Evolutionary conservation across 2,329 filamentous ascomycete species (phyloP).

Genomic region (Colletotrichum acutatum): DNA sequence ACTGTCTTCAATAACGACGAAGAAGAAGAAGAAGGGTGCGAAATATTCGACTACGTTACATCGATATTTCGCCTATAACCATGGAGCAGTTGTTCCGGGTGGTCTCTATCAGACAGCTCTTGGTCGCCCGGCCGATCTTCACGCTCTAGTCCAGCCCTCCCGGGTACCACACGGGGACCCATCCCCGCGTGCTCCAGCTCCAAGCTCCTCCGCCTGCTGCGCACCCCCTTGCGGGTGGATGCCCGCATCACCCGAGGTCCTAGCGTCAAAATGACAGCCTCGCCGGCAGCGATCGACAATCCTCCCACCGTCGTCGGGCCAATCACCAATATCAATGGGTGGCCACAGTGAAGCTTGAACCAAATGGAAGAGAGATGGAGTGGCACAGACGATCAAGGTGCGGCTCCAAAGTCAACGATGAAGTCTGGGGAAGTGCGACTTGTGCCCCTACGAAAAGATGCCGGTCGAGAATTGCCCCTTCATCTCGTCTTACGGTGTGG

Average conservation of each 20-base stretch:
- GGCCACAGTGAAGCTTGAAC: background rate
- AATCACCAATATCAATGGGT: slow-evolving; percentile 11
- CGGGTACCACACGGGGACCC: slow-evolving; percentile 7
- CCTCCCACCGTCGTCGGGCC: background rate
- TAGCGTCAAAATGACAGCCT: slow-evolving; percentile 32
- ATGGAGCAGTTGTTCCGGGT: slow-evolving; percentile 14
- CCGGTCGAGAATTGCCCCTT: background rate
- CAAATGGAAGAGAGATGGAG: background rate
- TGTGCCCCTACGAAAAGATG: background rate
- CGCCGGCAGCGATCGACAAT: slow-evolving; percentile 27
- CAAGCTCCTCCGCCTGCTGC: background rate
- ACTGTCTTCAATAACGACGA: background rate
- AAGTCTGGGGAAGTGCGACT: background rate
- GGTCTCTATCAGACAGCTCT: background rate
- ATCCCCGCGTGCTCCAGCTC: slow-evolving; percentile 13
- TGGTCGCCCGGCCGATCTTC: slow-evolving; percentile 9
- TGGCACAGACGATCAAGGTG: background rate
- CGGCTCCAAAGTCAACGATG: background rate
- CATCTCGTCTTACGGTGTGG: background rate
- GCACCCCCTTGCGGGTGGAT: slow-evolving; percentile 20
- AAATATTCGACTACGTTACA: background rate
- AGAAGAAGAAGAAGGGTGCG: background rate
- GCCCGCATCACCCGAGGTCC: slow-evolving; percentile 30
- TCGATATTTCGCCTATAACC: background rate
- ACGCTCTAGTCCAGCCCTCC: slow-evolving; percentile 3